A percentile compares a stretch with the other conserved stretches of the same genome.
Evolutionary conservation across 2,329 filamentous ascomycete species (phyloP).

Genomic region (Blastomyces parvus): DNA sequence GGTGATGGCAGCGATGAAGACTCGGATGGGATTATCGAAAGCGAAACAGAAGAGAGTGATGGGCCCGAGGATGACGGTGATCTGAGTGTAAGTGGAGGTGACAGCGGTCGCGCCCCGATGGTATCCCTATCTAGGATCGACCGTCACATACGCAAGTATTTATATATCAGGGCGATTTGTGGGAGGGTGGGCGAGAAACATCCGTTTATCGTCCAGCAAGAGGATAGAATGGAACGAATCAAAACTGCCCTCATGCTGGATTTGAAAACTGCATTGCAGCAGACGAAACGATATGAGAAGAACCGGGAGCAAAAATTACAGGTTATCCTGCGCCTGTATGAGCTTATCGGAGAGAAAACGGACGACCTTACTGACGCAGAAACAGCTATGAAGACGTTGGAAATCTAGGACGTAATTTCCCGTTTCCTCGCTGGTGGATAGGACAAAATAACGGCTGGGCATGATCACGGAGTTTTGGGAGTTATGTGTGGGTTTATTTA

Average conservation of each 20-base stretch:
- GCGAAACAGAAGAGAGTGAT: neutral
- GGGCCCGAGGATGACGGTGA: neutral
- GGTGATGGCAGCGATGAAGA: slow-evolving; percentile 26
- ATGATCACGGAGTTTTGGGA: slow-evolving; percentile 5
- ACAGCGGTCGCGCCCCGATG: slow-evolving; percentile 21
- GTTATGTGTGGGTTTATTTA: neutral
- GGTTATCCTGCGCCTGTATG: slow-evolving; percentile 51
- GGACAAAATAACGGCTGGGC: slow-evolving; percentile 11
- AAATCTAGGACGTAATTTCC: slow-evolving; percentile 19
- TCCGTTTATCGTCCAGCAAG: slow-evolving; percentile 53
- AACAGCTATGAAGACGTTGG: slow-evolving; percentile 42
- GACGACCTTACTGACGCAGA: slow-evolving; percentile 42
- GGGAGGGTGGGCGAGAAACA: slow-evolving; percentile 47
- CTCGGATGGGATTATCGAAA: slow-evolving; percentile 17
- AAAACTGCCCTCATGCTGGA: slow-evolving; percentile 56
- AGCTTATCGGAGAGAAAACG: slow-evolving; percentile 49
- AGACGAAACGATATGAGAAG: slow-evolving; percentile 46
- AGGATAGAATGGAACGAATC: slow-evolving; percentile 47
- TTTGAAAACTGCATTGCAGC: slow-evolving; percentile 53
- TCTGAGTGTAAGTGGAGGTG: slow-evolving; percentile 16
- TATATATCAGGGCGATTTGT: slow-evolving; percentile 45
- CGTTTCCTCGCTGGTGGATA: neutral
- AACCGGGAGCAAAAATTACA: slow-evolving; percentile 38
- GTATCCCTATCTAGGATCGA: slow-evolving; percentile 41
- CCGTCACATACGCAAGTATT: slow-evolving; percentile 49